These are phyloP conservation scores for Podila epigama DNA, from an alignment of 192 early-diverging fungal species.

Conservation along the genomic window DNA sequence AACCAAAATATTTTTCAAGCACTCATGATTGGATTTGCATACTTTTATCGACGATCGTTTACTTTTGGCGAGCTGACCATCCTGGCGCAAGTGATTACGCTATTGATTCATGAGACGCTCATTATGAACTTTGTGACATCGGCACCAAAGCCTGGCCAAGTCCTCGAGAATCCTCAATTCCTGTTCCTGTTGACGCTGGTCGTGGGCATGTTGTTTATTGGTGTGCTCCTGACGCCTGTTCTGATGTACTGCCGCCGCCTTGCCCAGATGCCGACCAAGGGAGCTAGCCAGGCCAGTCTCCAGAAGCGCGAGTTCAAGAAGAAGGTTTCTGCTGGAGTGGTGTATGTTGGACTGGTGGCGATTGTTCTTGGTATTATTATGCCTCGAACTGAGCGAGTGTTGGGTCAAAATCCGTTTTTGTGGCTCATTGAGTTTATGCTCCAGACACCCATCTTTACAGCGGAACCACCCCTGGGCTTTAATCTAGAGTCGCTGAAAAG, in stretches of 20 bases:
- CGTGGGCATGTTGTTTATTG: constrained; percentile 75
- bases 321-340: constrained; percentile 49
- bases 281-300: constrained; percentile 32
- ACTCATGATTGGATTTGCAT: constrained; percentile 38
- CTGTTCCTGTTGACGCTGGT: constrained; percentile 69
- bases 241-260: constrained; percentile 57
- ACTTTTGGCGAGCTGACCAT: constrained; percentile 74
- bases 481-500: constrained; percentile 24
- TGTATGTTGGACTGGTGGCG: constrained; percentile 47
- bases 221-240: constrained; percentile 58
- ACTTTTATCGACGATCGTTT: constrained; percentile 61
- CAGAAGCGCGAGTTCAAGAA: constrained; percentile 46
- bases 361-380: constrained; percentile 63
- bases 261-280: constrained; percentile 56
- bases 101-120: constrained; percentile 52
- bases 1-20: constrained; percentile 50
- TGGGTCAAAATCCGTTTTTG: constrained; percentile 70
- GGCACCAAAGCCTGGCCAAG: background rate
- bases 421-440: constrained; percentile 61
- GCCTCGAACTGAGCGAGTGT: constrained; percentile 56
- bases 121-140: constrained; percentile 19
- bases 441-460: constrained; percentile 15
- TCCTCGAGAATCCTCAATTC: constrained; percentile 42
- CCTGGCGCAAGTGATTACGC: constrained; percentile 61
- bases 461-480: background rate